A percentile compares a stretch with the other conserved stretches of the same genome.
Conservation (phyloP, 345 rosid species). For the Garcia nutans region DNA sequence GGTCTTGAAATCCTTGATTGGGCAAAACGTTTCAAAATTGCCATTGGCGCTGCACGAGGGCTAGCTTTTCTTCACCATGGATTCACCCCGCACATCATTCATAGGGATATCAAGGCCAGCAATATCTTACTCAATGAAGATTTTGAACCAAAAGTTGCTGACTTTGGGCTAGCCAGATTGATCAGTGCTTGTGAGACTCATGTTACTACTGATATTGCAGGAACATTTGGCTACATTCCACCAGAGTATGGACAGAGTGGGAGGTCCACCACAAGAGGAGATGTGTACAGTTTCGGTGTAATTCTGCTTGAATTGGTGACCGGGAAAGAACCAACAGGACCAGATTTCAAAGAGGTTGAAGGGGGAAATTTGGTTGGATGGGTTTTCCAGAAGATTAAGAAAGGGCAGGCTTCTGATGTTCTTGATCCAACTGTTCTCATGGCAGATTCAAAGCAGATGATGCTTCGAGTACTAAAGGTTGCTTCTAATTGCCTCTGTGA, state of each 20-base stretch:
- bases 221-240: constrained; percentile 88
- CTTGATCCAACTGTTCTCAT: constrained; percentile 55
- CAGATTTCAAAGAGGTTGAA: constrained; percentile 87
- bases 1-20: constrained; percentile 68
- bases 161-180: constrained; percentile 83
- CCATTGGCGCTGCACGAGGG: constrained; percentile 73
- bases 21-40: constrained; percentile 74
- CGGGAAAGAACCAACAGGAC: constrained; percentile 92
- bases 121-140: constrained; percentile 69
- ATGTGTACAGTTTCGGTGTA: constrained; percentile 91
- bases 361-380: constrained; percentile 92
- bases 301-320: constrained; percentile 81
- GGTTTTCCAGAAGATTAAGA: constrained; percentile 72
- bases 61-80: constrained; percentile 87
- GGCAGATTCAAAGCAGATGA: constrained; percentile 44
- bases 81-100: constrained; percentile 86
- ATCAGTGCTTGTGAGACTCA: constrained; percentile 95
- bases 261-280: constrained; percentile 72
- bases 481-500: constrained; percentile 64
- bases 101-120: constrained; percentile 88
- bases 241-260: constrained; percentile 94
- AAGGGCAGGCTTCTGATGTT: constrained; percentile 57
- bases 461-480: constrained; percentile 68
- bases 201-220: constrained; percentile 79
- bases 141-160: constrained; percentile 86